Base-by-base conservation (phyloP, 192 early-diverging fungal genomes). In the Spizellomyces sp. region DNA sequence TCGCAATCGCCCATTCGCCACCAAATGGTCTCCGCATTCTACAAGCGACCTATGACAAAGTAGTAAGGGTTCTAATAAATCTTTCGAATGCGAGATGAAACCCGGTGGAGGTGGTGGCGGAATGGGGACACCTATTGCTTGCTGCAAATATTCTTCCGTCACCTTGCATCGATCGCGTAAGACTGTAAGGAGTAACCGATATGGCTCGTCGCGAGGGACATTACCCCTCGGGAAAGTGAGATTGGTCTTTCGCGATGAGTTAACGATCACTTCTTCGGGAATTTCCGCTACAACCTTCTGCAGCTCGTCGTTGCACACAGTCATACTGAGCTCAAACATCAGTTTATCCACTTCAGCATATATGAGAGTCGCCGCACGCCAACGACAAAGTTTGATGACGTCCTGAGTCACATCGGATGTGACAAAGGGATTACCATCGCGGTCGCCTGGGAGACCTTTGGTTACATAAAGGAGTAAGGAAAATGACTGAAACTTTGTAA, bases 381-480 rank as follows among this genome's bases (percentile, higher is more conserved):
- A 79, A 10, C 77, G 36, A 44, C 56, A 62, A 44, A 79, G 59
- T 52, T 77, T 76, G 55, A 79, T 68, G 27, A 79, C 77, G 22
- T 79, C 77, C 6, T 48, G 62, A 19, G 73, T 79, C 17, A 75
- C 73, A 36, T 79, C 73, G 4, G 62, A 57, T 12, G 73, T 76
- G 45, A 79, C 72, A 46, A 47, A 79, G 5, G 73, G 77, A 74
- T 79, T 79, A 15, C 77, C 77, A 59, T 79, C 77, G 6, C 77
- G 73, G 42, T 79, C 77, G 10, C 71, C 27, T 36, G 27, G 27
- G 27, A 36, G 27, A 36, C 27, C 27, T 3, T 2, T 36, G 1
- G 27, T 36, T 36, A 36, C 27, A 36, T 2, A 36, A 36, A 36
- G 0, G 27, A 36, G 27, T 36, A 36, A 0, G 27, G 27, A 36